These are phyloP conservation scores for Lactarius tabidus DNA, from an alignment of 768 basidiomycete species.

Conservation along the genomic window DNA sequence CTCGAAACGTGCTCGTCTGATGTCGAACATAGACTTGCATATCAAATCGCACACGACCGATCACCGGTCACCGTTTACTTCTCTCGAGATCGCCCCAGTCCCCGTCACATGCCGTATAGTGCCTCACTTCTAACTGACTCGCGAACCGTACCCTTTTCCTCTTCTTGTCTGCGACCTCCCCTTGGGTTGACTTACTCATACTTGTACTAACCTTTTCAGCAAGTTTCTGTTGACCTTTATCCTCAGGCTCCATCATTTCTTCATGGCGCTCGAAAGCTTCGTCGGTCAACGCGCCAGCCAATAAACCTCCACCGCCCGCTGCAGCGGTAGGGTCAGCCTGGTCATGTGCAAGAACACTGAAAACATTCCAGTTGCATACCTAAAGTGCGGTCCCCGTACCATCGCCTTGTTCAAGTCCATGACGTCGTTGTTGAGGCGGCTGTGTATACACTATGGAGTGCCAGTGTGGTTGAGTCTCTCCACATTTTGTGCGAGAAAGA, in stretches of 20 bases:
- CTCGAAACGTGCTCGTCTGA: too few species aligned
- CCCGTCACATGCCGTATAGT: too few species aligned
- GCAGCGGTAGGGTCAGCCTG: not conserved
- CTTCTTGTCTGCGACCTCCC: too few species aligned
- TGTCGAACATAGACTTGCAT: too few species aligned
- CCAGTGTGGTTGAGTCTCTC: not conserved
- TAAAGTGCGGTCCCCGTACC: slow-evolving; percentile 10
- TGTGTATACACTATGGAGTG: slow-evolving; percentile 12
- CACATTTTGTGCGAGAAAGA: not conserved
- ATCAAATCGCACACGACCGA: too few species aligned
- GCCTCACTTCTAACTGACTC: too few species aligned
- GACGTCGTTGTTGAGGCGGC: not conserved
- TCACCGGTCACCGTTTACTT: too few species aligned
- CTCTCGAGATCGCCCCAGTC: too few species aligned
- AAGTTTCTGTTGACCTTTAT: slow-evolving; percentile 34
- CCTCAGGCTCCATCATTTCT: slow-evolving; percentile 30
- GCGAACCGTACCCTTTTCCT: too few species aligned
- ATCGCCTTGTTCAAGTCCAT: not conserved
- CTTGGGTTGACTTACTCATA: too few species aligned
- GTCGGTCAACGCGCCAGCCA: slow-evolving; percentile 56
- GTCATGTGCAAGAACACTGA: not conserved
- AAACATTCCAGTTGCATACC: slow-evolving; percentile 10
- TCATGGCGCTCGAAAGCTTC: slow-evolving; percentile 47
- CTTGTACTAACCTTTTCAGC: too few species aligned
- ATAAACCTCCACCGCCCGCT: slow-evolving; percentile 57